Base-by-base conservation (phyloP, 768 basidiomycete species). In the Dictyophora rubrovolvata region DNA sequence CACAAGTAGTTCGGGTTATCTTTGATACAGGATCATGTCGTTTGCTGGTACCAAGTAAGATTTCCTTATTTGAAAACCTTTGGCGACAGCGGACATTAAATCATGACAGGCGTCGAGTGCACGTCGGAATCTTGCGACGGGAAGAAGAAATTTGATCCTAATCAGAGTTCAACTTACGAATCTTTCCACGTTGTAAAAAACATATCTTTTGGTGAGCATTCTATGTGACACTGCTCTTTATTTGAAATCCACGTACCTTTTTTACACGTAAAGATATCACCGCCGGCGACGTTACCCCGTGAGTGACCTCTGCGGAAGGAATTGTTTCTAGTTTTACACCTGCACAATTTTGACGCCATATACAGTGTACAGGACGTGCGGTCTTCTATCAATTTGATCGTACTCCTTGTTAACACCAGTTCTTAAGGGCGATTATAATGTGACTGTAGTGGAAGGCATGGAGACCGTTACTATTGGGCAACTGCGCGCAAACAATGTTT, bases 21-120 rank as follows among this genome's bases (percentile, higher is more conserved):
- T 83, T 83, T 68, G 82, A 83, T 63, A 83, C 81, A 12, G 81
- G 80, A 49, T 79, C 77, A 60, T 66, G 66, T 7, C 71, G 72
- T 12, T 70, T 79, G 11, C 77, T 78, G 68, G 77, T 80, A 59
- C 76, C 76, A 75, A 75, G 75, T 63, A 80, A 78, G 8, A 66
- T 76, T 4, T 83, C 7, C 7, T 2, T 28, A 7, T 28, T 7
- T 28, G 28, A 28, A 28, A 28, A 28, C 28, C 4, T 28, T 28
- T 28, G n/a, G n/a, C 7, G 28, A 28, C 28, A 28, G 28, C 7
- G 7, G 7, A 7, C 28, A 28, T 28, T 3, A 2, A 3, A 28
- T 28, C 28, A 28, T 28, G 7, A 2, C 28, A 28, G 28, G 28
- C 28, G 28, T 28, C 28, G 7, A 28, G 4, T 28, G 28, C 28